phyloP scores from a whole-genome alignment of 2,329 filamentous ascomycete genomes.

The Aspergillus transmontanensis region DNA sequence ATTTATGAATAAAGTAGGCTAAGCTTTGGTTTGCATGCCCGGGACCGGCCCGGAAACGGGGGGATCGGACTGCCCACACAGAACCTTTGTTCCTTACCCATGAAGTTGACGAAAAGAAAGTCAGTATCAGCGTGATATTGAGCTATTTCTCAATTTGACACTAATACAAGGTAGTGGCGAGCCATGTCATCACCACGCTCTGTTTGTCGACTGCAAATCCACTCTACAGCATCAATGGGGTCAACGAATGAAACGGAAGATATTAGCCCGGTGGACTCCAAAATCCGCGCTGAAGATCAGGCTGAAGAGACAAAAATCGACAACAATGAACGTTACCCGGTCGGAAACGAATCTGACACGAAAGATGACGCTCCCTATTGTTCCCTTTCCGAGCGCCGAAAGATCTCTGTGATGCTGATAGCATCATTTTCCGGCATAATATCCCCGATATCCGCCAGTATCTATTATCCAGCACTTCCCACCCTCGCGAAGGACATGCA shows the following conservation, averaged over 20 bases:
- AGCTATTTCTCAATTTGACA: neutral
- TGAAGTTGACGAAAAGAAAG: neutral
- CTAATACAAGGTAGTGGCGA: neutral
- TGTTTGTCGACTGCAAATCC: neutral
- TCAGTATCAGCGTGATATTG: neutral
- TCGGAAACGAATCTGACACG: neutral
- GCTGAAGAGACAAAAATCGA: neutral
- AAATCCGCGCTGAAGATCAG: neutral
- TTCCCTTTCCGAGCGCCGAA: slow-evolving; percentile 5
- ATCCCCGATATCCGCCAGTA: slow-evolving; percentile 32
- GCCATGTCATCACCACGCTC: neutral
- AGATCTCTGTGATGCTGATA: slow-evolving; percentile 5
- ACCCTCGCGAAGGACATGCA: slow-evolving; percentile 39
- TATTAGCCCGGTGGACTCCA: neutral
- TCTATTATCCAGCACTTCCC: slow-evolving; percentile 36
- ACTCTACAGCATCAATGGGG: neutral
- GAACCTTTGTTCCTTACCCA: neutral
- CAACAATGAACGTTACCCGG: neutral
- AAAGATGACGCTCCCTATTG: slow-evolving; percentile 10
- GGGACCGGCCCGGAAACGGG: slow-evolving; percentile 9
- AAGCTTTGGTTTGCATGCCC: neutral
- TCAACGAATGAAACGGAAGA: neutral
- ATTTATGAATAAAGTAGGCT: neutral
- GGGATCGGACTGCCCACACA: too few species aligned
- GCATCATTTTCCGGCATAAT: slow-evolving; percentile 15